Evolutionary conservation across 2,329 filamentous ascomycete species (phyloP), one percentile per base, ranked within the genome.

Genomic region (Alternaria gansuensis): DNA sequence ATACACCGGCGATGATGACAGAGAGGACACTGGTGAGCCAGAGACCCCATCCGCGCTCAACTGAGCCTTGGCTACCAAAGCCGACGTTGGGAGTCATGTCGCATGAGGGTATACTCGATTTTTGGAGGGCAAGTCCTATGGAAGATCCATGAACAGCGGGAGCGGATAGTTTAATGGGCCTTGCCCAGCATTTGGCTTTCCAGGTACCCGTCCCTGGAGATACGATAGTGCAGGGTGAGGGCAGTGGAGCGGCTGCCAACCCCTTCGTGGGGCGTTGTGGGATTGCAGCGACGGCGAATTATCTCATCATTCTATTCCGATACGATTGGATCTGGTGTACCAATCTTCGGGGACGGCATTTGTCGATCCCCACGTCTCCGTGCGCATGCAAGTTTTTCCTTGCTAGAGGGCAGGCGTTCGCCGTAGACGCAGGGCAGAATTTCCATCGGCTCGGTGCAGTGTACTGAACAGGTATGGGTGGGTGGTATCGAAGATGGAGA

Each of bases 11-110:
- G 3, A 69, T 51, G 1, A 64, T 41, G 14, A 71, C 65, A 17
- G 60, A 61, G n/a, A 69, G 55, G 21, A 69, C 67, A 43, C 64
- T 66, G 24, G 65, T 64, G 23, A 71, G 62, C 65, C 65, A 69
- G 9, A 71, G 51, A 6, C 57, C 59, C 67, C 65, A 68, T 40
- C 67, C 68, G 43, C 65, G 64, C 46, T 68, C 65, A 31, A 63
- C 43, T 17, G 64, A 61, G 9, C 62, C 67, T 55, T 71, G 44
- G 33, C 62, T 62, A n/a, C 67, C 68, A 34, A 71, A 55, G 5
- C 67, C 67, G n/a, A 71, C 57, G 39, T 67, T 67, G 5, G 65
- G 62, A 45, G 60, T 46, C 67, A 71, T 69, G 46, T 44, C 17
- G 57, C 53, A 24, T 36, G 50, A 54, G 37, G 43, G 24, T 24